Conservation (phyloP, 1,139 yeast species). For the Saccharomyces hybrid region DNA sequence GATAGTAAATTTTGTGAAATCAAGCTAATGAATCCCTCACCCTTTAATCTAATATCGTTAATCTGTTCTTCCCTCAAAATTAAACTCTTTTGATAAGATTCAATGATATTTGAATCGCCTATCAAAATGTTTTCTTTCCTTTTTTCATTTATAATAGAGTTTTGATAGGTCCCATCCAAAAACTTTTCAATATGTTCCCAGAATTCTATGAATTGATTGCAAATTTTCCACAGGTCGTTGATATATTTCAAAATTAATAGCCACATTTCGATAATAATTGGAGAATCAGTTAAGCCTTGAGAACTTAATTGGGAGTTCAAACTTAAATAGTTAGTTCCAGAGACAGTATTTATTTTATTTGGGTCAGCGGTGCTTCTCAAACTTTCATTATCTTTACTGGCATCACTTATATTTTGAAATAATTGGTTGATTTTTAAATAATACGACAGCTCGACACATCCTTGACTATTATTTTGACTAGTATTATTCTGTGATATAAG, state of each 20-base stretch:
- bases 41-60: constrained; percentile 34
- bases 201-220: constrained; percentile 35
- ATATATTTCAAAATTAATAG: constrained; percentile 40
- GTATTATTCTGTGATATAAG: constrained; percentile 30
- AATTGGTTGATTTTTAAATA: constrained; percentile 22
- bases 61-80: constrained; percentile 35
- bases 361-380: background rate
- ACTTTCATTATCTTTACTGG: constrained; percentile 1
- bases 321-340: background rate
- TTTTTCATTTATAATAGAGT: constrained; percentile 38
- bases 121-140: constrained; percentile 34
- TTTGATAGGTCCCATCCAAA: constrained; percentile 40
- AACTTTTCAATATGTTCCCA: constrained; percentile 44
- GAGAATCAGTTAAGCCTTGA: constrained; percentile 37
- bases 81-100: constrained; percentile 24
- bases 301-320: background rate
- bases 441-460: constrained; percentile 24
- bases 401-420: constrained; percentile 10
- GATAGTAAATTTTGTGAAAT: constrained; percentile 33
- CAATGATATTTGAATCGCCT: constrained; percentile 20
- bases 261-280: constrained; percentile 51
- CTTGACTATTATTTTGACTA: constrained; percentile 22
- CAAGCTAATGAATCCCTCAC: constrained; percentile 32
- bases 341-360: background rate
- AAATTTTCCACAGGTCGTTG: constrained; percentile 33